Conservation (phyloP, 306 rosid species). For the Fragaria vesca region DNA sequence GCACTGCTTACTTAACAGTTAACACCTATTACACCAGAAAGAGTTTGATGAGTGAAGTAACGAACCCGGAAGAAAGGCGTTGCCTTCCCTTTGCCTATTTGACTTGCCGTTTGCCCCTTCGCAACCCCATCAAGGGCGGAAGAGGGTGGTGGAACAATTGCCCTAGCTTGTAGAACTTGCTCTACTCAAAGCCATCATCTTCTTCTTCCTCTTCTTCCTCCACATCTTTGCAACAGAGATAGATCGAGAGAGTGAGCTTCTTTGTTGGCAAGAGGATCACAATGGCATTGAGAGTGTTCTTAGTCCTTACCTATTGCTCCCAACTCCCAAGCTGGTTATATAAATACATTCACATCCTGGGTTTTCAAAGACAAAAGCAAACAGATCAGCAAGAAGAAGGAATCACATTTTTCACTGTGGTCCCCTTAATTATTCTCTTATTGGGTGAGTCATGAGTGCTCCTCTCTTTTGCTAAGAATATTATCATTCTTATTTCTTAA, state of each 20-base stretch:
- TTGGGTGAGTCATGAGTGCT: slow-evolving; percentile 25
- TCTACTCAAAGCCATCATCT: slow-evolving; percentile 13
- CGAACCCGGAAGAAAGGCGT: slow-evolving; percentile 72
- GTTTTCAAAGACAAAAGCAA: slow-evolving; percentile 32
- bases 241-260: background rate
- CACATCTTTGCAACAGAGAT: slow-evolving; percentile 27
- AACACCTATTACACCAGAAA: background rate
- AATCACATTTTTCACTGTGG: slow-evolving; percentile 27
- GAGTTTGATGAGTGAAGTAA: slow-evolving; percentile 15
- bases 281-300: background rate
- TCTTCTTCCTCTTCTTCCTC: slow-evolving; percentile 48
- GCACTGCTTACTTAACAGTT: background rate
- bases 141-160: slow-evolving; percentile 25
- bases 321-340: background rate
- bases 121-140: slow-evolving; percentile 34
- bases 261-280: background rate
- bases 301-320: background rate
- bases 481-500: slow-evolving; percentile 24
- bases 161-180: slow-evolving; percentile 9
- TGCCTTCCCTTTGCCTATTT: slow-evolving; percentile 75
- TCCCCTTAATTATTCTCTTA: slow-evolving; percentile 33
- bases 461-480: slow-evolving; percentile 34
- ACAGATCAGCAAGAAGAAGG: slow-evolving; percentile 41
- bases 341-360: background rate
- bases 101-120: slow-evolving; percentile 63